Evolutionary conservation across 352 stramenopile genomes (phyloP).

Genomic region (Phytopythium mirpurense): DNA sequence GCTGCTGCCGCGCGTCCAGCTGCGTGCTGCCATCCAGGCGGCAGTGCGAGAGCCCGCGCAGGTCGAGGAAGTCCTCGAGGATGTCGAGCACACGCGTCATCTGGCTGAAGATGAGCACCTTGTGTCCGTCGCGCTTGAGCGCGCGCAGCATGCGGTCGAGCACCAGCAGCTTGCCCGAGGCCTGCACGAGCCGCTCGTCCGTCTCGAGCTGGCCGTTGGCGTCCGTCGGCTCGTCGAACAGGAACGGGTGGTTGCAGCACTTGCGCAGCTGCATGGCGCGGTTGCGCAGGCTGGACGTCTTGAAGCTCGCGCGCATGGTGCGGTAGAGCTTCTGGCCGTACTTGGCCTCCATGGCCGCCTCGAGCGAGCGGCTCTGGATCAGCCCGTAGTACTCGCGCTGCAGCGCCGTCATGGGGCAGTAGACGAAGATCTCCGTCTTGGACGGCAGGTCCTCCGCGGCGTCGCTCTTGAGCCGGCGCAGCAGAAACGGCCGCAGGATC

Average conservation of each 20-base stretch:
- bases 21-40: slow-evolving; percentile 95
- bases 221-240: slow-evolving; percentile 82
- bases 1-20: slow-evolving; percentile 89
- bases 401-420: slow-evolving; percentile 92
- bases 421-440: slow-evolving; percentile 98
- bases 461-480: slow-evolving; percentile 95
- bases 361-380: slow-evolving; percentile 87
- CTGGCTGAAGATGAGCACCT: slow-evolving; percentile 99
- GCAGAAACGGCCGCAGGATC: slow-evolving; percentile 95
- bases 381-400: slow-evolving; percentile 95
- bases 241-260: slow-evolving; percentile 86
- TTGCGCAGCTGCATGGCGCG: slow-evolving; percentile 79
- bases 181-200: slow-evolving; percentile 89
- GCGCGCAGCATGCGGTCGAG: slow-evolving; percentile 96
- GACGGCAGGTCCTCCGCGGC: slow-evolving; percentile 92
- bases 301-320: slow-evolving; percentile 32
- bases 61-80: slow-evolving; percentile 92
- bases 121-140: slow-evolving; percentile 94
- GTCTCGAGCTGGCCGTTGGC: slow-evolving; percentile 43
- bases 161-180: slow-evolving; percentile 97
- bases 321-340: slow-evolving; percentile 48
- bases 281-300: slow-evolving; percentile 60
- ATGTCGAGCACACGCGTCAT: slow-evolving; percentile 98
- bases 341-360: slow-evolving; percentile 81
- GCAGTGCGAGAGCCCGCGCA: slow-evolving; percentile 92